Conservation (phyloP, 257 asterid species). For the Solanum piurae region DNA sequence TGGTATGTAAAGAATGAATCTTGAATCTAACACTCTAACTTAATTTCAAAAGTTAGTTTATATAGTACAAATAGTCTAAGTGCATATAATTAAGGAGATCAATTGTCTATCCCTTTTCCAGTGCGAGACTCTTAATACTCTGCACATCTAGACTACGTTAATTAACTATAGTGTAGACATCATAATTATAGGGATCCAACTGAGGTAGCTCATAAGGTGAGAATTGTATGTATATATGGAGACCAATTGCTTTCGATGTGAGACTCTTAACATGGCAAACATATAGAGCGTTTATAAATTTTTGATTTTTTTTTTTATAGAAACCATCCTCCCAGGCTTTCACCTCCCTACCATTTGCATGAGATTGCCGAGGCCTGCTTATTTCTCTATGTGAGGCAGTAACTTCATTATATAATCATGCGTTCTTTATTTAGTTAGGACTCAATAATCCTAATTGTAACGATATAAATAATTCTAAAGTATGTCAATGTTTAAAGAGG, state of each 20-base stretch:
- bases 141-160: too few relatives aligned
- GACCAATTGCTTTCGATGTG: background rate
- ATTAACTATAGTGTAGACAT: too few relatives aligned
- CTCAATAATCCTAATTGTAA: background rate
- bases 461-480: background rate
- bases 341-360: too few relatives aligned
- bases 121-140: too few relatives aligned
- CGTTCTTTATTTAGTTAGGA: background rate
- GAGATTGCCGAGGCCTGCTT: background rate
- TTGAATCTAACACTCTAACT: too few relatives aligned
- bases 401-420: background rate
- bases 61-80: accelerated
- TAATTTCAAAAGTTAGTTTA: background rate
- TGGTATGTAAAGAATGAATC: too few relatives aligned
- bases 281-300: background rate
- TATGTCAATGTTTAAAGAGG: too few relatives aligned
- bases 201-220: background rate
- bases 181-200: too few relatives aligned
- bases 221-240: background rate
- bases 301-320: too few relatives aligned
- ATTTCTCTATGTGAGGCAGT: background rate
- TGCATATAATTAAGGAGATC: too few relatives aligned
- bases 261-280: background rate
- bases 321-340: too few relatives aligned
- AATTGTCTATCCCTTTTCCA: too few relatives aligned